A percentile compares a stretch with the other conserved stretches of the same genome.
These are phyloP conservation scores for Kokia cookei DNA, from an alignment of 441 rosid species.

Conservation along the genomic window DNA sequence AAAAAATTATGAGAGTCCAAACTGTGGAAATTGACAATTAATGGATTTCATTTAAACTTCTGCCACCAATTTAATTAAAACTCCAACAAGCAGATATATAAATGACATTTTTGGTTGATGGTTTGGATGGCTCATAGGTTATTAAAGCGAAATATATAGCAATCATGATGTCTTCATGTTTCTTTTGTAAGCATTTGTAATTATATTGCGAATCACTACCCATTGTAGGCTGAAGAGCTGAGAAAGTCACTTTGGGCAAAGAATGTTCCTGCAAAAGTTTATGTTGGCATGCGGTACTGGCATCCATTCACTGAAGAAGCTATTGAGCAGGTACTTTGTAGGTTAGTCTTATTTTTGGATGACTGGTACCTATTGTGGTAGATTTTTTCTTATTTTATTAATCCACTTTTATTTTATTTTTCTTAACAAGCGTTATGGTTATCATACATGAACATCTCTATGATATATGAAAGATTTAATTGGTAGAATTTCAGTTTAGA, in stretches of 20 bases:
- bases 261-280: constrained; percentile 82
- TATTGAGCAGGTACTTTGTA: constrained; percentile 65
- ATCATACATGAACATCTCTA: neutral
- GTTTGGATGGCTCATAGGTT: neutral
- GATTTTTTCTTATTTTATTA: neutral
- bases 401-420: neutral
- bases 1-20: neutral
- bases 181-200: neutral
- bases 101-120: constrained; percentile 28
- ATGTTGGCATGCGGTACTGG: constrained; percentile 99
- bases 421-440: neutral
- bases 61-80: neutral
- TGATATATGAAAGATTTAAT: neutral
- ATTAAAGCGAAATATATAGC: neutral
- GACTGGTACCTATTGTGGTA: neutral
- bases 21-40: neutral
- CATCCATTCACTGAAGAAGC: constrained; percentile 99
- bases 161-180: constrained; percentile 10
- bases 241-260: constrained; percentile 78
- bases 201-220: constrained; percentile 5
- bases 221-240: constrained; percentile 80
- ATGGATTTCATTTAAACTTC: neutral
- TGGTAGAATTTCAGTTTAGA: neutral
- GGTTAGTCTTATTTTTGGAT: neutral
- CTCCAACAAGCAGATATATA: neutral